Evolutionary conservation across 2,329 filamentous ascomycete genomes (phyloP), one percentile per base, ranked within the genome.

Genomic region (Pseudocercospora fuligena): DNA sequence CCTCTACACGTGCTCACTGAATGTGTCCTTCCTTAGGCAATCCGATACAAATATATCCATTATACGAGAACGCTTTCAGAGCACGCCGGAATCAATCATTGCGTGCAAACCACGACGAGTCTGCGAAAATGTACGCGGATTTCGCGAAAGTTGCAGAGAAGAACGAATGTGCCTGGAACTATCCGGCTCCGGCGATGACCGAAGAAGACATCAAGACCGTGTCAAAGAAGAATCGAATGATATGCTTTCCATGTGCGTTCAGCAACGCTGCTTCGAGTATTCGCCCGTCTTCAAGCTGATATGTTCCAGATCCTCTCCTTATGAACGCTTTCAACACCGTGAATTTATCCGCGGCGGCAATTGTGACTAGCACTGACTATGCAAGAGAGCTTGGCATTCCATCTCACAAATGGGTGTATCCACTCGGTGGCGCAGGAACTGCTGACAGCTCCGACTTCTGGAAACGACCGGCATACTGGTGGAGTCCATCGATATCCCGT

Each of bases 281-380:
- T n/a, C n/a, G n/a, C n/a, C n/a, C n/a, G n/a, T n/a, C n/a, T n/a
- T n/a, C n/a, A 19, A 58, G 56, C 56, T 58, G 31, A 58, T 7
- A 57, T 12, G n/a, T 36, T 36, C 8, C 16, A 36, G 56, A 91
- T 77, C 88, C 88, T 0, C 78, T 91, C 0, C 77, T 90, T 9
- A 90, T 91, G 89, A 91, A 91, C 72, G 89, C 89, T 0, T 91
- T 90, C 78, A 91, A 91, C 70, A 89, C 83, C 1, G 84, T 91
- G 40, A 91, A 91, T 66, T 78, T 91, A 14, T 85, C 88, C 2
- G 86, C 82, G 0, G 87, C 88, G 7, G 84, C 85, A 64, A 80
- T 91, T 16, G 66, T 91, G 3, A 91, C 89, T 0, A 87, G 87
- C 0, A 82, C 81, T 0, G 81, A 86, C 0, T 80, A 82, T 72